A percentile compares a stretch with the other conserved stretches of the same genome.
Conservation (phyloP, 2,329 filamentous ascomycete species). For the Nemania serpens region DNA sequence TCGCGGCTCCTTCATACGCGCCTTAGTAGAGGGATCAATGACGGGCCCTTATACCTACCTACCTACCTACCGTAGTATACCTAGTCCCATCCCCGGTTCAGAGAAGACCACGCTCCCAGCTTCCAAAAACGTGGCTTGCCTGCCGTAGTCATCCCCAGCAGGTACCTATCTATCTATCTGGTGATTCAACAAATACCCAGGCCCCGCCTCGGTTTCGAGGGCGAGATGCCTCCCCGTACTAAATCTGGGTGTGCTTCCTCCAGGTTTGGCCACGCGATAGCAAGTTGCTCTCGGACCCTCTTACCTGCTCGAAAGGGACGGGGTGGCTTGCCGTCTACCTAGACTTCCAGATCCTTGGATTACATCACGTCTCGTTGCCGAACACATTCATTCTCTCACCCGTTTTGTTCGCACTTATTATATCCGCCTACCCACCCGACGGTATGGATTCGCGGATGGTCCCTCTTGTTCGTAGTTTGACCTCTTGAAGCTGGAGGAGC, state of each 20-base stretch:
- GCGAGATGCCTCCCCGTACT: too few species aligned
- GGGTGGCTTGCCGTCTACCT: slow-evolving; percentile 13
- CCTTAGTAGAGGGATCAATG: background rate
- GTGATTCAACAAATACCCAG: background rate
- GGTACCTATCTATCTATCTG: background rate
- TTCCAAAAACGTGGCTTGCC: slow-evolving; percentile 21
- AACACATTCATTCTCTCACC: background rate
- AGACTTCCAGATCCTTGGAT: slow-evolving; percentile 3
- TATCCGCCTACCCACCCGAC: slow-evolving; percentile 6
- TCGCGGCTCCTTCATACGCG: background rate
- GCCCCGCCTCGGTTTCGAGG: too few species aligned
- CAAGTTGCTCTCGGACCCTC: too few species aligned
- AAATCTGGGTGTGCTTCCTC: background rate
- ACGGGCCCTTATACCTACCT: too few species aligned
- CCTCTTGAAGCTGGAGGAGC: slow-evolving; percentile 3
- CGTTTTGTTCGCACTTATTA: background rate
- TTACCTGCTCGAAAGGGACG: slow-evolving; percentile 12
- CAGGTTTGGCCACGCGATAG: slow-evolving; percentile 5
- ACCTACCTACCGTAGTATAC: too few species aligned
- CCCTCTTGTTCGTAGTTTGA: background rate
- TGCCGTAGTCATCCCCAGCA: slow-evolving; percentile 2
- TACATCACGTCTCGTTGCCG: background rate
- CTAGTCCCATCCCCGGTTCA: background rate
- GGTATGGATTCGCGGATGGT: slow-evolving; percentile 10
- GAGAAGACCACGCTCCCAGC: background rate